Evolutionary conservation across 2,329 filamentous ascomycete genomes (phyloP), one percentile per base, ranked within the genome.

Genomic region (Phyllosticta citriasiana): DNA sequence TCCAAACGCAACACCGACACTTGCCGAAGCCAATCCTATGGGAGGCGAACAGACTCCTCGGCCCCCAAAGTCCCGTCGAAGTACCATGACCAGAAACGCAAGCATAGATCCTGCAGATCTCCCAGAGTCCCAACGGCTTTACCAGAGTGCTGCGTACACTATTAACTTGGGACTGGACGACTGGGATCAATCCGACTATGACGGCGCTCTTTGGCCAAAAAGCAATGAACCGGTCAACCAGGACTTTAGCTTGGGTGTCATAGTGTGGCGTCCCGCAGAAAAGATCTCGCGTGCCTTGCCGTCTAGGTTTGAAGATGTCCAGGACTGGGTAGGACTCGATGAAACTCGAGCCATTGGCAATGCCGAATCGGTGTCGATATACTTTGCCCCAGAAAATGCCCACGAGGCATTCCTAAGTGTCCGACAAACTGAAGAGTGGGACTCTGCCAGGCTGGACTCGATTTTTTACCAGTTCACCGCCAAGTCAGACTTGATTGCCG

Each of bases 351-450:
- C 75, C 53, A 64, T 75, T 6, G 66, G 67, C 24, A 74, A 77
- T 26, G 77, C 76, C 14, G 74, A 76, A 56, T 79, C 77, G 47
- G 74, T 80, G 3, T 83, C 80, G 1, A 75, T 78, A 57, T 82
- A 82, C 63, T 78, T 80, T 64, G 74, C 72, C 4, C 64, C 71
- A 3, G 72, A 75, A 12, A 76, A 75, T 61, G 70, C 73, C 1
- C 73, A 78, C 19, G 75, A 80, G 62, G 74, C 76, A 16, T 72
- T 76, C 60, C 66, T 77, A 40, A 76, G 78, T 63, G 75, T 82
- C 16, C 71, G 77, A 60, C 75, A 81, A 63, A 81, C 78, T 0
- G 74, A 78, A 47, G 72, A 76, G 24, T 83, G 80, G 80, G 67
- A 76, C 2, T 71, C 73, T n/a, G 72, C 81, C 57, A 77, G 77